These are phyloP conservation scores for Bryoglossum gracile DNA, from an alignment of 495 filamentous ascomycete genomes.

Conservation along the genomic window DNA sequence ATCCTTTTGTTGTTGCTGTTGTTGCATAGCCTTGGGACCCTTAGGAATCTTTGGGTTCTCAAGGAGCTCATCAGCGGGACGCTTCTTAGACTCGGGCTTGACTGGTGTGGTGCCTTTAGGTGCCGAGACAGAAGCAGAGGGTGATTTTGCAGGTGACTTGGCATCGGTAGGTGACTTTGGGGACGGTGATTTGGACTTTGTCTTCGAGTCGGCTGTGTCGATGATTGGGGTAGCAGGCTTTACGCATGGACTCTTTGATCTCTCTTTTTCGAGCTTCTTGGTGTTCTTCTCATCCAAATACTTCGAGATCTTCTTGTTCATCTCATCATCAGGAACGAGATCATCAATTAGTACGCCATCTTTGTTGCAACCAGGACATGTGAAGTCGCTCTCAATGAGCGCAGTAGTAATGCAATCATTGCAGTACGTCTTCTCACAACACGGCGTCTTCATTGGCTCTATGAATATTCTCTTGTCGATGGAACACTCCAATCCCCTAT, in stretches of 20 bases:
- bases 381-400: constrained; percentile 94
- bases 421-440: constrained; percentile 96
- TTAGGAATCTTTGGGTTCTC: constrained; percentile 58
- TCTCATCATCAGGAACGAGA: constrained; percentile 72
- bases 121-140: constrained; percentile 22
- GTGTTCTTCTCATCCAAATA: constrained; percentile 67
- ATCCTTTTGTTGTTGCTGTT: constrained; percentile 33
- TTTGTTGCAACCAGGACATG: constrained; percentile 83
- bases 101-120: constrained; percentile 7
- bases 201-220: constrained; percentile 2
- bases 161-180: constrained; percentile 24
- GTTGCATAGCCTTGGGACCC: constrained; percentile 51
- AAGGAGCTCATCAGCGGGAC: constrained; percentile 67
- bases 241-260: constrained; percentile 43
- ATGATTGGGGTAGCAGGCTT: constrained; percentile 17
- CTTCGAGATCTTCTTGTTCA: constrained; percentile 64
- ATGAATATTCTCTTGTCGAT: constrained; percentile 95
- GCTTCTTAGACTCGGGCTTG: constrained; percentile 53
- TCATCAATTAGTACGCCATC: constrained; percentile 92
- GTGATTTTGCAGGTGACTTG: constrained; percentile 35
- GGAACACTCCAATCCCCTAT: constrained; percentile 81
- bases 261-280: constrained; percentile 52
- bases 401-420: constrained; percentile 97
- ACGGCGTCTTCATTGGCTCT: constrained; percentile 96
- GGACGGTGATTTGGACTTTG: constrained; percentile 20